A percentile compares a stretch with the other conserved stretches of the same genome.
Evolutionary conservation across 2,329 filamentous ascomycete genomes (phyloP).

Genomic region (Didymella lethalis): DNA sequence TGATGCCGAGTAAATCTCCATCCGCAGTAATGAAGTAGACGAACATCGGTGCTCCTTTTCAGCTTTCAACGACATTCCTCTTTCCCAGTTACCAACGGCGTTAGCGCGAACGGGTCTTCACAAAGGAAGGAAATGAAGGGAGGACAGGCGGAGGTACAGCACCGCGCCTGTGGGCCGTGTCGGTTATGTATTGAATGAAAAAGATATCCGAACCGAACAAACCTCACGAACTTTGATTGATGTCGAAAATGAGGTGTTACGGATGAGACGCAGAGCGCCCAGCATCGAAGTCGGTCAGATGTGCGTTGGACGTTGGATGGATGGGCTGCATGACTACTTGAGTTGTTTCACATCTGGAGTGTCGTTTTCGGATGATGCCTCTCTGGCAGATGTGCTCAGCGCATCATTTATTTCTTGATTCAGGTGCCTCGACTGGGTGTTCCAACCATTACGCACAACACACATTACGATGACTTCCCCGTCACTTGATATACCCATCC

Average conservation of each 20-base stretch:
- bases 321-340: background rate
- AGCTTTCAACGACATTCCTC: slow-evolving; percentile 46
- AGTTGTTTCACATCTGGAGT: background rate
- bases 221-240: background rate
- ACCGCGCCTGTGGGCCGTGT: slow-evolving; percentile 37
- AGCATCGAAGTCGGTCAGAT: background rate
- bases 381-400: background rate
- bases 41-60: slow-evolving; percentile 38
- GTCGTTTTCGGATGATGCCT: background rate
- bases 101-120: slow-evolving; percentile 46
- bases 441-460: background rate
- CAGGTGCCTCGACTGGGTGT: background rate
- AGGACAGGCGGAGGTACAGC: slow-evolving; percentile 40
- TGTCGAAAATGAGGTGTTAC: slow-evolving; percentile 5
- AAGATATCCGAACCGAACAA: slow-evolving; percentile 39
- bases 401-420: background rate
- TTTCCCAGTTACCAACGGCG: slow-evolving; percentile 47
- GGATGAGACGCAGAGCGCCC: no score
- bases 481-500: background rate
- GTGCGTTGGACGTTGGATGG: background rate
- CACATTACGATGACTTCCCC: background rate
- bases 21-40: slow-evolving; percentile 33
- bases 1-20: slow-evolving; percentile 46
- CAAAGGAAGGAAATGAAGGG: slow-evolving; percentile 42
- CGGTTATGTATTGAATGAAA: slow-evolving; percentile 49